Evolutionary conservation across 805 yeast genomes (phyloP).

Genomic region (Kregervanrija pseudodelftensis): DNA sequence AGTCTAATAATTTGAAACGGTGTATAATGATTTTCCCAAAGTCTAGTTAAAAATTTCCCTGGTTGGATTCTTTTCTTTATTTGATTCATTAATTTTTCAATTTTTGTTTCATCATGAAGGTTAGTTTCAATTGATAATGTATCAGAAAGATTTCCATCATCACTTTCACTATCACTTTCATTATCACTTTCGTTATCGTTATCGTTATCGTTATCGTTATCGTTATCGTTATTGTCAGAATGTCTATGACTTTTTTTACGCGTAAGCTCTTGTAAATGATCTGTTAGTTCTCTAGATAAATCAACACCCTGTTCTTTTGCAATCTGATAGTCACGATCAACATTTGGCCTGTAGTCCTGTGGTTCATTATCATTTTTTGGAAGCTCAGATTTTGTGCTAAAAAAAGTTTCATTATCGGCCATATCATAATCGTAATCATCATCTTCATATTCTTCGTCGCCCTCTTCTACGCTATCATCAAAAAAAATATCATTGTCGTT

Average conservation of each 20-base stretch:
- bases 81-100: conserved; percentile 15
- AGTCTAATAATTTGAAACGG: conserved; percentile 47
- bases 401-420: background rate
- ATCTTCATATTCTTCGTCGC: background rate
- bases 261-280: conserved; percentile 10
- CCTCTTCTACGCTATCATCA: no score
- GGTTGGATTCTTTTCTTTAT: conserved; percentile 25
- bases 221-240: conserved; percentile 1
- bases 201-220: no score
- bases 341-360: background rate
- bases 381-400: no score
- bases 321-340: conserved; percentile 10
- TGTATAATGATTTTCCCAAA: conserved; percentile 50
- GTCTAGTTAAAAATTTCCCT: conserved; percentile 29
- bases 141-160: conserved; percentile 5
- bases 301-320: conserved; percentile 24
- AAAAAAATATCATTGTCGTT: background rate
- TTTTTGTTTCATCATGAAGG: conserved; percentile 1
- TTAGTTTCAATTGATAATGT: background rate
- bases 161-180: conserved; percentile 4
- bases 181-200: no score
- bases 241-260: conserved; percentile 1
- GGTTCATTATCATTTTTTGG: no score
- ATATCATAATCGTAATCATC: background rate
- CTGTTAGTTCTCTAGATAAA: conserved; percentile 26